Percentiles rank a stretch among this genome's conserved stretches.
These are phyloP conservation scores for Apiotrichum veenhuisii DNA, from an alignment of 1,284 basidiomycete genomes.

Conservation along the genomic window DNA sequence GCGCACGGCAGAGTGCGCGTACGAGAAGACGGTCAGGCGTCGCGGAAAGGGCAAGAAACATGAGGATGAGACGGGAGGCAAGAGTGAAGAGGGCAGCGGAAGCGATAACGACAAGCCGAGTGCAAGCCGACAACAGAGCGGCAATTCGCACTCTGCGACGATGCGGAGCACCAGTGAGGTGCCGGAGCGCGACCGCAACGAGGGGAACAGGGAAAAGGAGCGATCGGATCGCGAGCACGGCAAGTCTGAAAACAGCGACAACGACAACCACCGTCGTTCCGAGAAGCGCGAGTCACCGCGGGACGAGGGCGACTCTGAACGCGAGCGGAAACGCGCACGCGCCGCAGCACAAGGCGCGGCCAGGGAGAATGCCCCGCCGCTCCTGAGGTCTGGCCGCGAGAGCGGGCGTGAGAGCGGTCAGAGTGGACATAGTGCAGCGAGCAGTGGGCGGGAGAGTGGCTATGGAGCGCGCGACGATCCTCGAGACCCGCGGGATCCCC, in stretches of 20 bases:
- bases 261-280: neutral
- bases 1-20: slow-evolving; percentile 30
- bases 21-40: slow-evolving; percentile 33
- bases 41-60: slow-evolving; percentile 33
- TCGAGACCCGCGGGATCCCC: too few species aligned
- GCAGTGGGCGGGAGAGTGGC: too few species aligned
- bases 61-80: neutral
- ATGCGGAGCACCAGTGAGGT: neutral
- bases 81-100: slow-evolving; percentile 1
- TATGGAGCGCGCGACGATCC: too few species aligned
- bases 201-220: neutral
- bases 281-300: neutral
- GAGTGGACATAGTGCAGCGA: too few species aligned
- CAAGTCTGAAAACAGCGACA: neutral
- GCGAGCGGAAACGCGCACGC: neutral
- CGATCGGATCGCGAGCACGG: neutral
- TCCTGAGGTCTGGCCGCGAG: neutral
- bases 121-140: neutral
- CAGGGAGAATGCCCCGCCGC: neutral
- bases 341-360: neutral
- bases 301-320: neutral
- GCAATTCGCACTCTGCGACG: neutral
- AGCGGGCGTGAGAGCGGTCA: neutral
- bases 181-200: neutral
- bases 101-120: slow-evolving; percentile 2